These are phyloP conservation scores for Phytopythium ostracodes DNA, from an alignment of 352 stramenopile species.

Conservation along the genomic window DNA sequence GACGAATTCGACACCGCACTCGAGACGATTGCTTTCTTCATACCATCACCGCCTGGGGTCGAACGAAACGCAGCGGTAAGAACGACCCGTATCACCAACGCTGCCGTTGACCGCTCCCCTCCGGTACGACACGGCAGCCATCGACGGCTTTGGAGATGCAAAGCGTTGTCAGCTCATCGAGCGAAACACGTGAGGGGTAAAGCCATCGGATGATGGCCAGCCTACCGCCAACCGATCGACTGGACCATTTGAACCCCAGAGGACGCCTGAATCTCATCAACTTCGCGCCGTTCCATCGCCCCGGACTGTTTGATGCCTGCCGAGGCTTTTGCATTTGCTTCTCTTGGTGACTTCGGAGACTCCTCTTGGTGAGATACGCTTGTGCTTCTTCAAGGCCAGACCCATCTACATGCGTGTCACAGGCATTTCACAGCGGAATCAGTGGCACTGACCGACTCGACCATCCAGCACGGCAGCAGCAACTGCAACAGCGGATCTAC, in stretches of 20 bases:
- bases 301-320: too few species aligned
- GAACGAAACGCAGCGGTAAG: too few species aligned
- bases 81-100: too few species aligned
- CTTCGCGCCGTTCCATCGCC: too few species aligned
- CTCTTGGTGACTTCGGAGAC: not conserved
- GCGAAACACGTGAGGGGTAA: too few species aligned
- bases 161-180: too few species aligned
- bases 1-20: not conserved
- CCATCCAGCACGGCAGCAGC: not conserved
- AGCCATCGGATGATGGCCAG: not conserved
- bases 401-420: not conserved
- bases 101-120: too few species aligned
- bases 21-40: not conserved
- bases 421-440: not conserved
- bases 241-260: too few species aligned
- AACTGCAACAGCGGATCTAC: not conserved
- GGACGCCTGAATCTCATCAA: too few species aligned
- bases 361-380: not conserved
- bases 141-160: not conserved
- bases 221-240: not conserved
- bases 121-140: not conserved
- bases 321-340: too few species aligned
- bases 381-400: not conserved
- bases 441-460: not conserved
- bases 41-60: not conserved